A percentile compares a stretch with the other conserved stretches of the same genome.
phyloP scores from a whole-genome alignment of 2,329 filamentous ascomycete species.

The Elsinoe australis region DNA sequence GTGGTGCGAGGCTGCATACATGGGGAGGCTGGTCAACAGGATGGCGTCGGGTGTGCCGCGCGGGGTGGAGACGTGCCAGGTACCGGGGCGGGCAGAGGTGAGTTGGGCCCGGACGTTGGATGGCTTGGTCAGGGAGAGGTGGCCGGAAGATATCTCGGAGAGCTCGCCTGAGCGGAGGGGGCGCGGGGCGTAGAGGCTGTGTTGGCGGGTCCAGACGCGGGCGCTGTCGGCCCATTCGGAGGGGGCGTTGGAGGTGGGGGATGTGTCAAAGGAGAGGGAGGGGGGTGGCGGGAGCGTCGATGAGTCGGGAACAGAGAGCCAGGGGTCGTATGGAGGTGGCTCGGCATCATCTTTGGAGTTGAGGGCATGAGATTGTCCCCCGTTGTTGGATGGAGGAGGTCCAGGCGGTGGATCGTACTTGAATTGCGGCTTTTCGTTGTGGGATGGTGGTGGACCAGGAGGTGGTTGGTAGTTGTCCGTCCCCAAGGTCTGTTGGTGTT shows the following conservation, averaged over 20 bases:
- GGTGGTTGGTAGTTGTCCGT: conserved; percentile 28
- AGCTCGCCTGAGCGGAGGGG: conserved; percentile 22
- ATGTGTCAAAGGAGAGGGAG: conserved; percentile 56
- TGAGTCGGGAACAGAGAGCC: conserved; percentile 66
- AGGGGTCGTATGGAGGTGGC: conserved; percentile 59
- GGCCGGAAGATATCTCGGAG: conserved; percentile 32
- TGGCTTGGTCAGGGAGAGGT: conserved; percentile 44
- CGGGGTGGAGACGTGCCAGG: conserved; percentile 37
- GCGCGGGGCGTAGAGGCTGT: conserved; percentile 52
- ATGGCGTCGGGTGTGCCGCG: conserved; percentile 51
- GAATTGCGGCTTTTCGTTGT: conserved; percentile 19
- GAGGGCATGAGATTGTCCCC: conserved; percentile 19
- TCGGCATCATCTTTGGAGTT: conserved; percentile 29
- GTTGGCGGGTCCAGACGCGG: conserved; percentile 55
- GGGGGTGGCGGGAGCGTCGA: conserved; percentile 66
- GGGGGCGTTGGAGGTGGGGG: conserved; percentile 62
- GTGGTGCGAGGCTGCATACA: conserved; percentile 55
- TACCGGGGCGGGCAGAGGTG: conserved; percentile 41
- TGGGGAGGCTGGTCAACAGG: conserved; percentile 59
- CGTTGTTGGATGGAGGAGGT: conserved; percentile 27
- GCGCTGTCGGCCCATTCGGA: conserved; percentile 57
- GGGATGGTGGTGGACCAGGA: conserved; percentile 27
- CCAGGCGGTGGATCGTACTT: conserved; percentile 33
- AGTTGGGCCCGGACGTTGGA: conserved; percentile 37
- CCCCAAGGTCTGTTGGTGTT: conserved; percentile 1